A percentile compares a stretch with the other conserved stretches of the same genome.
Evolutionary conservation across 257 asterid species (phyloP).

Genomic region (Sherardia arvensis): DNA sequence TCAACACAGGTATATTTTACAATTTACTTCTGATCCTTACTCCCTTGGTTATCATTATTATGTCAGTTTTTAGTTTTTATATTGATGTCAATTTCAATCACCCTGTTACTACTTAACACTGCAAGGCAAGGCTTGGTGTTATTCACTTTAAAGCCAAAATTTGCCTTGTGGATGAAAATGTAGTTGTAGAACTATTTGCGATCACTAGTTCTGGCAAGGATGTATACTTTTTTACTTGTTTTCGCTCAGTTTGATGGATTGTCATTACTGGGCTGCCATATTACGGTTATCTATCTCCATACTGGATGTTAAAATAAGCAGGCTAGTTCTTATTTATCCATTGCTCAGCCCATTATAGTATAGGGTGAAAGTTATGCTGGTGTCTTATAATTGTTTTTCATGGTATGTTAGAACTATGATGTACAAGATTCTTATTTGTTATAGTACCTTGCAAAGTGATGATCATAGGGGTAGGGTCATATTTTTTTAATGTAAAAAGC

Average conservation of each 20-base stretch:
- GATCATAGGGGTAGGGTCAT: not conserved
- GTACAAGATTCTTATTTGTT: not conserved
- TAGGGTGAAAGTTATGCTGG: not conserved
- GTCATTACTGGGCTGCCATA: not conserved
- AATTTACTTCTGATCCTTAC: not conserved
- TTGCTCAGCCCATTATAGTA: not conserved
- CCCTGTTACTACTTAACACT: not conserved
- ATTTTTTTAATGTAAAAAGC: not conserved
- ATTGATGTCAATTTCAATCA: not conserved
- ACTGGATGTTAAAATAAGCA: not conserved
- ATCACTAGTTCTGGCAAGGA: not conserved
- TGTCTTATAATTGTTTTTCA: not conserved
- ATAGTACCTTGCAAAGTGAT: not conserved
- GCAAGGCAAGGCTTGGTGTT: not conserved
- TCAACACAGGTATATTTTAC: conserved; percentile 53
- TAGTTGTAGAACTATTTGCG: not conserved
- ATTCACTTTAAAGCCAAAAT: not conserved
- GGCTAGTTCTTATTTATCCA: not conserved
- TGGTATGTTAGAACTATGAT: not conserved
- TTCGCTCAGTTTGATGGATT: not conserved
- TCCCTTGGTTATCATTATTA: not conserved
- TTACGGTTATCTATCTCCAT: not conserved
- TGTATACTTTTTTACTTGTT: no score
- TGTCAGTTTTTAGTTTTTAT: no score
- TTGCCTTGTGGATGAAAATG: not conserved